Evolutionary conservation across 495 filamentous ascomycete species (phyloP).

Genomic region (Penicillium simplicissimum): DNA sequence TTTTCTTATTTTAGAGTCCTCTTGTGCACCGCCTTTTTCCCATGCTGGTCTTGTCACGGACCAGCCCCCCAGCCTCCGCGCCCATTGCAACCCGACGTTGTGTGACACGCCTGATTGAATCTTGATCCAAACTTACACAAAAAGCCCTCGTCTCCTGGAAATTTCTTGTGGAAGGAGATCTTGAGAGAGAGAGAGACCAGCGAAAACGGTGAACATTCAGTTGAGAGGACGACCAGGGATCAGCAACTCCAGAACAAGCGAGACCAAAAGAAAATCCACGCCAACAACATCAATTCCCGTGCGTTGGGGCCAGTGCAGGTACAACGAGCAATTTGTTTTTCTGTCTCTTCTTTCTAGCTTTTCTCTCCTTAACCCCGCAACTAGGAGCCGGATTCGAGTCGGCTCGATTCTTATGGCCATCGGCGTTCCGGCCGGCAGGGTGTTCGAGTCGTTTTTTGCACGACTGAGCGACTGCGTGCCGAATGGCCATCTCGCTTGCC

Average conservation of each 20-base stretch:
- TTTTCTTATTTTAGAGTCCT: not conserved
- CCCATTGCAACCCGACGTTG: slow-evolving; percentile 36
- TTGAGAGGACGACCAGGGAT: not conserved
- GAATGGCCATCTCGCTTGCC: slow-evolving; percentile 49
- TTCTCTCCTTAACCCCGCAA: slow-evolving; percentile 5
- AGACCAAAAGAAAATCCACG: not conserved
- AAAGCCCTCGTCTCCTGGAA: slow-evolving; percentile 3
- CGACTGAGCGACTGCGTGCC: slow-evolving; percentile 29
- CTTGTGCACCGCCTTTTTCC: slow-evolving; percentile 25
- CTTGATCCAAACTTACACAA: slow-evolving; percentile 9
- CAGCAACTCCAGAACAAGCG: not conserved
- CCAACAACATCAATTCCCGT: not conserved
- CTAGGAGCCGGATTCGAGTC: slow-evolving; percentile 8
- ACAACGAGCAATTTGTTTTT: not conserved
- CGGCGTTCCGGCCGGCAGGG: slow-evolving; percentile 33
- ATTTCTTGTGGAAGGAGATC: not conserved
- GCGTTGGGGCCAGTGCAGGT: not conserved
- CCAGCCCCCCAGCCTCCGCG: slow-evolving; percentile 31
- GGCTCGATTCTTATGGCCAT: slow-evolving; percentile 44
- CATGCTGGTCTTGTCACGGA: slow-evolving; percentile 20
- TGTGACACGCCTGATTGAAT: slow-evolving; percentile 28
- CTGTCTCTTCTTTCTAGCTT: not conserved
- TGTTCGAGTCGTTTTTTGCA: slow-evolving; percentile 37
- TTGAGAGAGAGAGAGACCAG: not conserved
- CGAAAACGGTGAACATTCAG: not conserved